These are phyloP conservation scores for Populus deltoides DNA, from an alignment of 345 rosid species.

Conservation along the genomic window DNA sequence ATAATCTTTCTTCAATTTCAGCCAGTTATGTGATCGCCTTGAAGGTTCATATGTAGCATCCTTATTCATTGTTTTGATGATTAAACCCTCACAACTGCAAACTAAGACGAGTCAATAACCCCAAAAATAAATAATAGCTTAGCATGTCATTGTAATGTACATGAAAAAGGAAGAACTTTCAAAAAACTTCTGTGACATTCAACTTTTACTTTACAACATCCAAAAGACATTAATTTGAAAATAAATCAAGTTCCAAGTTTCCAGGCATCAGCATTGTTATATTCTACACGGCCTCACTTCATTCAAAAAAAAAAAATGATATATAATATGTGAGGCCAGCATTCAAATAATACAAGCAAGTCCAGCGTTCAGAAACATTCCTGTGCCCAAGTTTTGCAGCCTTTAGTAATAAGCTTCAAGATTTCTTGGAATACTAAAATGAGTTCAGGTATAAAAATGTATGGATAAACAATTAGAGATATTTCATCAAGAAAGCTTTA, in stretches of 20 bases:
- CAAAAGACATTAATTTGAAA: slow-evolving; percentile 4
- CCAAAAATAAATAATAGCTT: background rate
- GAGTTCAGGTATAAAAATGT: background rate
- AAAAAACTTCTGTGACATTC: background rate
- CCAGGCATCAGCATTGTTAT: background rate
- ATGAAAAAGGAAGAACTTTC: background rate
- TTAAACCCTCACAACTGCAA: slow-evolving; percentile 93
- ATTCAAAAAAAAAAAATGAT: background rate
- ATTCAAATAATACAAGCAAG: background rate
- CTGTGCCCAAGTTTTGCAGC: background rate
- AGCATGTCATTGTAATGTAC: background rate
- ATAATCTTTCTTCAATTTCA: slow-evolving; percentile 93
- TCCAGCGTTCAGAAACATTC: too few relatives aligned
- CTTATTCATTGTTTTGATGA: slow-evolving; percentile 77
- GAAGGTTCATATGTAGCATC: slow-evolving; percentile 99
- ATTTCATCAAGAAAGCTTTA: background rate
- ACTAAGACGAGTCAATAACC: slow-evolving; percentile 9
- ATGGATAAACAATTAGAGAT: background rate
- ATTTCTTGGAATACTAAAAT: background rate
- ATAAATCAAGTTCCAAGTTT: background rate
- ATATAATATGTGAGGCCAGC: background rate
- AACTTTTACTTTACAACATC: background rate
- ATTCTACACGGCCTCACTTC: background rate
- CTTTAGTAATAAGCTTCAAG: background rate
- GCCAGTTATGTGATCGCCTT: slow-evolving; percentile 87